Base-by-base conservation (phyloP, 2,329 filamentous ascomycete genomes). In the Colletotrichum spaethianum region DNA sequence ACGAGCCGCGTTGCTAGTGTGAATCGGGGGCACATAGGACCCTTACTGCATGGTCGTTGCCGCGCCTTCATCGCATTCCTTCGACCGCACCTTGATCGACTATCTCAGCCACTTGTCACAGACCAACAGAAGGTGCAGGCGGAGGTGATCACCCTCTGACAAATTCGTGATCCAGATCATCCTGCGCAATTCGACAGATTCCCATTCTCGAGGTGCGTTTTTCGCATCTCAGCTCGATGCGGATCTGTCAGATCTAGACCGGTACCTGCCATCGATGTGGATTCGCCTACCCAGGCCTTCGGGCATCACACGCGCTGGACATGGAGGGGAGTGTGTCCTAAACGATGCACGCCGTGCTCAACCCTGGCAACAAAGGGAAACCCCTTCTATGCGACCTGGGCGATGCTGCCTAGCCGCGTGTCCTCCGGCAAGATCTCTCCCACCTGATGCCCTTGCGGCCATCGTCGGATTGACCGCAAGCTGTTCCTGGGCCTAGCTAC, bases 1-100 rank as follows among this genome's bases (percentile, higher is more conserved):
- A 68, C 38, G 73, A 78, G 74, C 71, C 75, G 76, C 78, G 75
- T 72, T 55, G 33, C 69, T 81, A 79, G 79, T 70, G 71, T 67
- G 64, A 72, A 82, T 82, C 79, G 76, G 46, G 31, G n/a, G 53
- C 44, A n/a, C 14, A 23, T n/a, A 33, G 38, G 46, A 69, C 69
- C 69, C 69, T 72, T 72, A n/a, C 44, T 69, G 70, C 70, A 72
- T 31, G 20, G 42, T 42, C 57, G 20, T 23, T 18, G 26, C 42
- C 50, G 6, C 31, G 23, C 44, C 36, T 23, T 46, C 56, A 23
- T 52, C 48, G 4, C 46, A n/a, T 48, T 16, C n/a, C 31, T 33
- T 46, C 20, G 28, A 18, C 18, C 44, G 31, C 46, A 38, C 44
- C 16, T 28, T 46, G 53, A 66, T 40, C 59, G 40, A n/a, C 28